A percentile compares a stretch with the other conserved stretches of the same genome.
phyloP scores from a whole-genome alignment of 2,329 filamentous ascomycete species.

The Fusarium albidum region DNA sequence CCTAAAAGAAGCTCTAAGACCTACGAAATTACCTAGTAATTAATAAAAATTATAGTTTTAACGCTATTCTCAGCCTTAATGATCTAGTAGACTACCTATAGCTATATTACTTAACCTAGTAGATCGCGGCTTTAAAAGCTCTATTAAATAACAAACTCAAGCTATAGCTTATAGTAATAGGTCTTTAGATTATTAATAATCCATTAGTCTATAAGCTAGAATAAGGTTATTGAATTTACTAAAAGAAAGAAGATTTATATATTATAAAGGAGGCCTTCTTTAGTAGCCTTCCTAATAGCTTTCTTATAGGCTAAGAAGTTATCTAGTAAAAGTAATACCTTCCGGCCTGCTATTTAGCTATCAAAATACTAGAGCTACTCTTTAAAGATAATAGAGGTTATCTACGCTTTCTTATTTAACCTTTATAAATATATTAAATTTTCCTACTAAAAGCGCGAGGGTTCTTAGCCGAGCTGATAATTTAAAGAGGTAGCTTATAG shows the following conservation, averaged over 20 bases:
- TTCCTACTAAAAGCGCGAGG: neutral
- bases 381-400: neutral
- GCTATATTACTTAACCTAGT: neutral
- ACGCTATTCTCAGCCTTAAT: neutral
- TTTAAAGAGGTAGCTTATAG: neutral
- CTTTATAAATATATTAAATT: neutral
- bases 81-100: neutral
- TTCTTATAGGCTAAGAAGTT: neutral
- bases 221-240: neutral
- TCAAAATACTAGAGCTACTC: neutral
- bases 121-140: neutral
- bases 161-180: neutral
- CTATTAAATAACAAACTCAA: neutral
- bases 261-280: neutral
- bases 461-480: neutral
- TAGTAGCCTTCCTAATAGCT: neutral
- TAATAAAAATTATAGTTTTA: neutral
- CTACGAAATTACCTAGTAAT: neutral
- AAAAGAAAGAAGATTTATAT: neutral
- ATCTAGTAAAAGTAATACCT: neutral
- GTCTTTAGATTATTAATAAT: conserved; percentile 1
- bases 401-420: neutral
- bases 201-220: neutral
- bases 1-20: neutral
- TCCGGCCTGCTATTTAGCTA: neutral